Evolutionary conservation across 139 green algal genomes (phyloP), one percentile per base, ranked within the genome.

Genomic region (Pycnococcus provasolii): DNA sequence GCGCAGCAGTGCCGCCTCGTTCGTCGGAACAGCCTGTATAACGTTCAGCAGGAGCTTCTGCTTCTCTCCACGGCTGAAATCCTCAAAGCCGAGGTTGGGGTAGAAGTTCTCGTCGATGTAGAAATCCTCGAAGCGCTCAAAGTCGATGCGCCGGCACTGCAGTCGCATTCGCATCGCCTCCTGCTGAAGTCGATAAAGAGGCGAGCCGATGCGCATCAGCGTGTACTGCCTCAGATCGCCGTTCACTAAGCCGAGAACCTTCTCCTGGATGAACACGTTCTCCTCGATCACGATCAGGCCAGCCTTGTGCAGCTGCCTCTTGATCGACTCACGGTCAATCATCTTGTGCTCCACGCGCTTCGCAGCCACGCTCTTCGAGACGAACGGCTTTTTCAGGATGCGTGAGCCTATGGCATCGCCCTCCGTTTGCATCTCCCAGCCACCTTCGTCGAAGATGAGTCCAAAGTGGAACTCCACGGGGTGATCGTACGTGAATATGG

Each of bases 151-250:
- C 47, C 46, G 58, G 26, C 53, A 3, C 43, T 66, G 60, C 2
- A 68, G 41, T 37, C 71, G 64, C 62, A 77, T 72, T 54, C 59
- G 57, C 71, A 54, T 64, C 45, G 71, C 71, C 57, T 77, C 62
- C 46, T 68, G 71, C 64, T 77, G 71, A 15, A 77, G 64, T 3
- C 71, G 62, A 62, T 72, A 77, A 11, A 77, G 63, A 42, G 71
- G 71, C 2, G 47, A 53, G 53, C 63, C 71, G 3, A 77, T 46
- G 37, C 71, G 64, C n/a, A 72, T 6, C 41, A 77, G 43, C 41
- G 47, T n/a, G 64, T 68, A 77, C 54, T 77, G 63, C 45, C 42
- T n/a, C 8, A 76, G 41, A 41, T 64, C 45, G 40, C 45, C 50
- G 15, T 63, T 61, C 40, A 75, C 40, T 3, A 76, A 13, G 37